Base-by-base conservation (phyloP, 2,329 filamentous ascomycete genomes). In the Claviceps fusiformis region DNA sequence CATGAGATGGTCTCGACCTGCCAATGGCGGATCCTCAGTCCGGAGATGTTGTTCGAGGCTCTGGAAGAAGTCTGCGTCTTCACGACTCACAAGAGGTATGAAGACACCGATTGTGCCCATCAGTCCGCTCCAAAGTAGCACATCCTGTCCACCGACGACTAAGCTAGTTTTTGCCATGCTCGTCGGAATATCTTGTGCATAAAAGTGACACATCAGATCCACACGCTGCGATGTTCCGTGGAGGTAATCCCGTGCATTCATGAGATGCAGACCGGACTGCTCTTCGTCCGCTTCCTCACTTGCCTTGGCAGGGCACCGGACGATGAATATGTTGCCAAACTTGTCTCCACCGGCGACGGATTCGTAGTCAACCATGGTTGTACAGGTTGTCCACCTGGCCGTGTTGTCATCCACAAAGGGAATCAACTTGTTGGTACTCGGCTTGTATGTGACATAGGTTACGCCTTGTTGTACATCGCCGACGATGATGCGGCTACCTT, bases 61-160 rank as follows among this genome's bases (percentile, higher is more conserved):
- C 69, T 96, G 91, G 80, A 98, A 98, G 73, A 98, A 97, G 69
- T 97, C 93, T 52, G 95, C 88, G 64, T 97, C 92, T 66, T 97
- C 91, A 43, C 95, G 86, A 59, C 85, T 86, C 50, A 90, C 76
- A 66, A 99, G 97, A 0, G 95, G 93, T 50, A 98, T 86, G 50
- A 98, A 78, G 54, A 95, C 89, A 51, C 92, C 93, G 44, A 99
- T 82, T 0, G 93, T 97, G 51, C 93, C 95, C 71, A 96, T 92
- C 19, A 98, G 76, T 24, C 95, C 95, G 60, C 86, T 87, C 93
- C 93, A 98, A 53, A 98, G 78, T 2, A 98, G 74, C 45, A 97
- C 82, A 59, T 96, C 90, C 61, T 92, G 86, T 4, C 93, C 93
- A 62, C 93, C 93, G 24, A 93, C 87, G 3, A 97, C 87, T 9